phyloP scores from a whole-genome alignment of 768 basidiomycete genomes.

The Albatrellus ellisii region DNA sequence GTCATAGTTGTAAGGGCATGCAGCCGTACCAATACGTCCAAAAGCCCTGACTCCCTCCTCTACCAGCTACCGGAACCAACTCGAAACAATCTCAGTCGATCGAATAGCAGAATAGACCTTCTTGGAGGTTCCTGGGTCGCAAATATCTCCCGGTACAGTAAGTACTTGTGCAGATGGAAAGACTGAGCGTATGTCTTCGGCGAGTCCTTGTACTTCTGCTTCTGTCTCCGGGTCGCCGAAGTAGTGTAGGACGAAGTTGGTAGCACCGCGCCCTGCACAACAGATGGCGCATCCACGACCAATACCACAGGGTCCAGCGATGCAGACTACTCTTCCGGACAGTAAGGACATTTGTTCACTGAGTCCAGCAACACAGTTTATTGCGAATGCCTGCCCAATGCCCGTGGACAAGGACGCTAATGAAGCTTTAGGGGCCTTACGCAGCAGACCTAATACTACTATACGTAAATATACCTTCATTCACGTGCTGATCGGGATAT shows the following conservation, averaged over 20 bases:
- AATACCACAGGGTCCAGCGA: slow-evolving; percentile 67
- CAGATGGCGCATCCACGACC: slow-evolving; percentile 58
- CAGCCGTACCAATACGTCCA: slow-evolving; percentile 40
- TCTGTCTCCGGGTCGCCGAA: slow-evolving; percentile 44
- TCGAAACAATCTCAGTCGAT: background rate
- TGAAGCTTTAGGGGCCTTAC: too few species aligned
- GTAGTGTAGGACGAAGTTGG: slow-evolving; percentile 53
- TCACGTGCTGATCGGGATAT: too few species aligned
- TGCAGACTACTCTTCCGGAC: slow-evolving; percentile 45
- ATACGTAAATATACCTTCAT: too few species aligned
- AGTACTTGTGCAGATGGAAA: slow-evolving; percentile 28
- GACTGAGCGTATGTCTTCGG: slow-evolving; percentile 29
- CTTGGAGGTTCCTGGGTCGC: slow-evolving; percentile 36
- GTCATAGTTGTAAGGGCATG: background rate
- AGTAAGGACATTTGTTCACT: slow-evolving; percentile 31
- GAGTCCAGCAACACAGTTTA: too few species aligned
- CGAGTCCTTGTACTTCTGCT: slow-evolving; percentile 32
- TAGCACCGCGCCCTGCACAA: slow-evolving; percentile 50
- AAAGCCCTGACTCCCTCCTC: slow-evolving; percentile 43
- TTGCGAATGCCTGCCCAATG: too few species aligned
- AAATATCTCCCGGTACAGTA: slow-evolving; percentile 54
- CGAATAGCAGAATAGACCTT: slow-evolving; percentile 24
- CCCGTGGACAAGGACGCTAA: too few species aligned
- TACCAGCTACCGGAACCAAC: slow-evolving; percentile 39
- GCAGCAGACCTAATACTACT: too few species aligned